Evolutionary conservation across 1,139 yeast genomes (phyloP).

Genomic region (Wickerhamomyces sp.): DNA sequence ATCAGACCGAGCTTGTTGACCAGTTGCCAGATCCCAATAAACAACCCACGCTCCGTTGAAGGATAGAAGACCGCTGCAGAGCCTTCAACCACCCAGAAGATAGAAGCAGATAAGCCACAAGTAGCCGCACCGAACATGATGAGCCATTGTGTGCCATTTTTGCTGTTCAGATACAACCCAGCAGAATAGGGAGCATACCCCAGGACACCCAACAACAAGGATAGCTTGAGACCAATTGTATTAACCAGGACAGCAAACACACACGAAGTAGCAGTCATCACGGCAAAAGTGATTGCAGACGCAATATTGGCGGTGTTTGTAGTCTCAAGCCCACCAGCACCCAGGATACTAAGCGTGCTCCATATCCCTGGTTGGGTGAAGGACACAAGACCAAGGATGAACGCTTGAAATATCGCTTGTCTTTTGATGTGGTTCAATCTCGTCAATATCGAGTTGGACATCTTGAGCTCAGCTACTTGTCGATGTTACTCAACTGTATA

Average conservation of each 20-base stretch:
- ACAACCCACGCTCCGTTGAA: conserved; percentile 18
- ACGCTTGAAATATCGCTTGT: background rate
- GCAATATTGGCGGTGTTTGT: conserved; percentile 5
- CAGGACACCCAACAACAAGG: conserved; percentile 15
- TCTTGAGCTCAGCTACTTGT: background rate
- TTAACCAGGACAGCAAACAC: conserved; percentile 22
- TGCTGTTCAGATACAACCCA: conserved; percentile 20
- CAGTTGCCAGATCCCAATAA: conserved; percentile 22
- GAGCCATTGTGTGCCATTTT: conserved; percentile 20
- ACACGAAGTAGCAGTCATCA: conserved; percentile 19
- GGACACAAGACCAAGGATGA: background rate
- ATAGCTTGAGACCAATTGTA: conserved; percentile 50
- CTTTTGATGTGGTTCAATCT: background rate
- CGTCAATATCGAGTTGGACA: background rate
- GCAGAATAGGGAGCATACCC: conserved; percentile 24
- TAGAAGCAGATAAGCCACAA: conserved; percentile 20
- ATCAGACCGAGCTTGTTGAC: conserved; percentile 20
- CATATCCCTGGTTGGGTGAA: background rate
- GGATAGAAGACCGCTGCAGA: conserved; percentile 21
- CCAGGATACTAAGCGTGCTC: conserved; percentile 7
- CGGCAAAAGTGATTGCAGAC: conserved; percentile 17
- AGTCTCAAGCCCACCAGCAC: conserved; percentile 21
- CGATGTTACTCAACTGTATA: background rate
- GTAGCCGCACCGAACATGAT: conserved; percentile 19
- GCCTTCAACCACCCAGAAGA: conserved; percentile 24